These are phyloP conservation scores for Trichophyton benhamiae DNA, from an alignment of 2,329 filamentous ascomycete species.

Conservation along the genomic window DNA sequence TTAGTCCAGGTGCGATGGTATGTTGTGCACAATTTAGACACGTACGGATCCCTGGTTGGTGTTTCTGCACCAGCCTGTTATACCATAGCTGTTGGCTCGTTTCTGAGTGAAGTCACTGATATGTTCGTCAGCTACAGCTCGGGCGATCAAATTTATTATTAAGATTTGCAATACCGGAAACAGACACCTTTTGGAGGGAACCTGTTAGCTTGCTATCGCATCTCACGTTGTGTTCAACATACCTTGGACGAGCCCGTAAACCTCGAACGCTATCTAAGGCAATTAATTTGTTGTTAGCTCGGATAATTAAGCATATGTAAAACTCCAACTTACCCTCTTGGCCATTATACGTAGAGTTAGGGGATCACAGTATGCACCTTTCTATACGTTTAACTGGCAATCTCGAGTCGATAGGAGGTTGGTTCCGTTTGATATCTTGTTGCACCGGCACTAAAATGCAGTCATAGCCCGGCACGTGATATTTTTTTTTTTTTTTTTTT, in stretches of 20 bases:
- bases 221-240: slow-evolving; percentile 14
- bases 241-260: slow-evolving; percentile 62
- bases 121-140: background rate
- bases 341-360: background rate
- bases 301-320: background rate
- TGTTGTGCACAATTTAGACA: background rate
- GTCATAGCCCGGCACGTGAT: too few relatives aligned
- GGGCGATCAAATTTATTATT: background rate
- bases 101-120: slow-evolving; percentile 33
- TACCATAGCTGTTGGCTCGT: slow-evolving; percentile 29
- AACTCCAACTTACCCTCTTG: background rate
- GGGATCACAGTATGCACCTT: too few relatives aligned
- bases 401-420: too few relatives aligned
- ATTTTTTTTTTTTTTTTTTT: too few relatives aligned
- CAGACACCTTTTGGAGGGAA: slow-evolving; percentile 32
- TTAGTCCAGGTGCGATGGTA: background rate
- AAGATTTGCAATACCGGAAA: slow-evolving; percentile 33
- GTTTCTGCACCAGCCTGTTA: slow-evolving; percentile 41
- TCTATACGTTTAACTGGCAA: too few relatives aligned
- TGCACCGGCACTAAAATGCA: too few relatives aligned
- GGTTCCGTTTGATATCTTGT: too few relatives aligned
- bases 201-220: background rate
- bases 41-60: slow-evolving; percentile 34
- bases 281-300: background rate
- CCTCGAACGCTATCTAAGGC: slow-evolving; percentile 32